Evolutionary conservation across 805 yeast genomes (phyloP), one percentile per base, ranked within the genome.

Genomic region (Starmerella powellii): DNA sequence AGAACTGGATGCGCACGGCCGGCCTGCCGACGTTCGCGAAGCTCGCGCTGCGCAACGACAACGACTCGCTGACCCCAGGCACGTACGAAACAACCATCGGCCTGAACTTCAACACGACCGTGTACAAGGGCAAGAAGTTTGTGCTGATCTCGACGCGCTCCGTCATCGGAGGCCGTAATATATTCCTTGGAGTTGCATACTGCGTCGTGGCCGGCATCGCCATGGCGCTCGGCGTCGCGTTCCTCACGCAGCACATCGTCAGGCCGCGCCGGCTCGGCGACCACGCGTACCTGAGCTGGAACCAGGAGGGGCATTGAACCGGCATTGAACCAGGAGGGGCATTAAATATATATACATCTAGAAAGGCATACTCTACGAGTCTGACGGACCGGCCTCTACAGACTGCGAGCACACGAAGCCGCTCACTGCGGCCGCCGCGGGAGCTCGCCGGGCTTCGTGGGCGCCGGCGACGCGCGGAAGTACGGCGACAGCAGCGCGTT

Each of bases 1-100:
- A 86, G 66, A 88, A 86, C 61, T 88, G 98, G 98, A 88, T 88
- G 96, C 75, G 94, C 55, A 86, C 96, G 1, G 95, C 97, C 0
- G 95, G 94, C 0, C 67, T 88, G 48, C 94, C 97, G 21, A 74
- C 80, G 11, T 88, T 91, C 57, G 76, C 80, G 68, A 88, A 91
- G 58, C 63, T 86, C 29, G 87, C 86, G 32, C 71, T 80, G 35
- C 75, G 80, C 52, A 87, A 84, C 62, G 79, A 75, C 45, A 66
- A 74, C 2, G 65, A 65, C 1, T 55, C 71, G 2, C 61, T 88
- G 46, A 48, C 58, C 1, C 64, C 72, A 10, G 97, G 97, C 3
- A 72, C 73, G 10, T 91, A 88, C 60, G 67, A 70, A 45, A 63
- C 86, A 34, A 69, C 70, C 38, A 71, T 88, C 46, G 84, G 67